Percentiles rank a stretch among this genome's conserved stretches.
Evolutionary conservation across 192 early-diverging fungal species (phyloP).

Genomic region (Jimgerdemannia lactiflua): DNA sequence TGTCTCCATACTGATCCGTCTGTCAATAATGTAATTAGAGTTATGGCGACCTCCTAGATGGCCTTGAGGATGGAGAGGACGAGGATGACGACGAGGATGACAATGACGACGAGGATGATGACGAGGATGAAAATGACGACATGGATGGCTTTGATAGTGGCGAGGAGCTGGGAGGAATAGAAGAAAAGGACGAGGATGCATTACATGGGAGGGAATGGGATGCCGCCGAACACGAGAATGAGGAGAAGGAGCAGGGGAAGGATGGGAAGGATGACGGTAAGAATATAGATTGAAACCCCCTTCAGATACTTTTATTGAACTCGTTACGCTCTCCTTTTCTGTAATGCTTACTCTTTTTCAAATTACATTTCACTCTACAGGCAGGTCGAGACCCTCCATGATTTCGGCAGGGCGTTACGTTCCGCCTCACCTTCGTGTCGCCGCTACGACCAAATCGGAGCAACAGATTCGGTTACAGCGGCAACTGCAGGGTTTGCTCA

Average conservation of each 20-base stretch:
- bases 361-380: neutral
- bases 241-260: constrained; percentile 16
- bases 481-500: constrained; percentile 84
- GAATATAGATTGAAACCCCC: too few species aligned
- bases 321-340: too few species aligned
- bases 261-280: constrained; percentile 15
- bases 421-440: constrained; percentile 81
- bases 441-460: constrained; percentile 58
- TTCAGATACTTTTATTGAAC: too few species aligned
- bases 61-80: constrained; percentile 18
- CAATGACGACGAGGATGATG: constrained; percentile 9
- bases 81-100: constrained; percentile 28
- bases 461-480: constrained; percentile 72
- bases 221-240: constrained; percentile 20
- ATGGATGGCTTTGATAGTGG: neutral
- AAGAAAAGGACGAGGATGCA: constrained; percentile 21
- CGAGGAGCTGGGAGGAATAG: neutral
- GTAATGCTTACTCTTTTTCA: too few species aligned
- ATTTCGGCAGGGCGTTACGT: constrained; percentile 63
- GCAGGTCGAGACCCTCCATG: constrained; percentile 1
- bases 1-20: too few species aligned
- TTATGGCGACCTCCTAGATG: constrained; percentile 10
- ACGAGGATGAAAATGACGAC: constrained; percentile 13
- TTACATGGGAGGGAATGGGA: constrained; percentile 7
- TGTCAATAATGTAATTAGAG: neutral